phyloP scores from a whole-genome alignment of 805 yeast genomes.

The Ogataea neopini region DNA sequence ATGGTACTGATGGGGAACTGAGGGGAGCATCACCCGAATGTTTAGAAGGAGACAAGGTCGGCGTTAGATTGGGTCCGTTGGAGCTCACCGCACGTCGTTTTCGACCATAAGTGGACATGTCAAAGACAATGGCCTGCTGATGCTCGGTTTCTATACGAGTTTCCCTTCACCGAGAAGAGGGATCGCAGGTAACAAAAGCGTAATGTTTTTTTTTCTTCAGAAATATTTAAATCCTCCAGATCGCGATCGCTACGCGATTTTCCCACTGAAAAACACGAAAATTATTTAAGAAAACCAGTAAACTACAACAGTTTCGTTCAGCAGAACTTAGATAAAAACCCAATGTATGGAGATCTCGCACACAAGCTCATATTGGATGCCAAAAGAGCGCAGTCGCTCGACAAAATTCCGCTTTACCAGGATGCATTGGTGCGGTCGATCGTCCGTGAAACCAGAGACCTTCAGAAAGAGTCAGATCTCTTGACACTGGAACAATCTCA shows the following conservation, averaged over 20 bases:
- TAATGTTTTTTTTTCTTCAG: neutral
- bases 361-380: constrained; percentile 84
- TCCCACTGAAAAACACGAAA: neutral
- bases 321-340: neutral
- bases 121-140: neutral
- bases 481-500: constrained; percentile 34
- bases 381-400: constrained; percentile 68
- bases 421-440: constrained; percentile 70
- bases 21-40: neutral
- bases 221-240: neutral
- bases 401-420: constrained; percentile 67
- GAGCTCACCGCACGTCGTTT: neutral
- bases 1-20: neutral
- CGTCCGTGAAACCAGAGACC: constrained; percentile 66
- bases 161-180: too few relatives aligned
- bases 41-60: constrained; percentile 2
- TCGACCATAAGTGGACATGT: constrained; percentile 9
- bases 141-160: too few relatives aligned
- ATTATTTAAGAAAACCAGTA: neutral
- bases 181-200: too few relatives aligned
- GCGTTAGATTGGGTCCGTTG: neutral
- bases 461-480: constrained; percentile 57
- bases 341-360: constrained; percentile 89
- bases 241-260: neutral
- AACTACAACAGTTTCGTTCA: neutral